These are phyloP conservation scores for Macroventuria anomochaeta DNA, from an alignment of 2,329 filamentous ascomycete genomes.

Conservation along the genomic window DNA sequence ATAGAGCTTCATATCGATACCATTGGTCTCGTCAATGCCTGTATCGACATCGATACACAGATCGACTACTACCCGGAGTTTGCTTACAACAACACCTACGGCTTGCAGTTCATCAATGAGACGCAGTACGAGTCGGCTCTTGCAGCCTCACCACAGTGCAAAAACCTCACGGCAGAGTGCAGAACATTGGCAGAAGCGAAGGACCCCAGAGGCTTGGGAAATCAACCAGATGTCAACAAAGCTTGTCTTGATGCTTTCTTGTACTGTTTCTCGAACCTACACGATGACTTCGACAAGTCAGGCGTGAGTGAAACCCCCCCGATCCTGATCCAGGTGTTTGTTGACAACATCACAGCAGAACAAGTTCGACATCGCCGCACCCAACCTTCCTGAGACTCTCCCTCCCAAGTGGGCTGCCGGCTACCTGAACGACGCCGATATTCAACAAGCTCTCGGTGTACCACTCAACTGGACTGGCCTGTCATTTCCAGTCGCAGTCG, in stretches of 20 bases:
- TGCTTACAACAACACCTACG: conserved; percentile 64
- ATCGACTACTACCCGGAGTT: conserved; percentile 55
- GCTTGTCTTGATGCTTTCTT: conserved; percentile 59
- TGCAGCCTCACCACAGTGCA: neutral
- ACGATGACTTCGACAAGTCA: conserved; percentile 31
- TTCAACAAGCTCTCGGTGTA: conserved; percentile 64
- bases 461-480: conserved; percentile 56
- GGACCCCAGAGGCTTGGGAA: conserved; percentile 48
- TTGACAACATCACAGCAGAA: conserved; percentile 8
- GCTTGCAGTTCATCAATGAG: conserved; percentile 55
- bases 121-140: neutral
- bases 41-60: conserved; percentile 56
- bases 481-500: neutral
- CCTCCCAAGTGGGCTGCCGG: conserved; percentile 25
- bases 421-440: conserved; percentile 55
- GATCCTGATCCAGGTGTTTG: neutral
- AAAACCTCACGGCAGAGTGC: conserved; percentile 29
- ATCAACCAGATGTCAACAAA: conserved; percentile 39
- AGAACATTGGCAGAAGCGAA: neutral
- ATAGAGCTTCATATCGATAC: conserved; percentile 52
- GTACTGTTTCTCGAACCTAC: conserved; percentile 59
- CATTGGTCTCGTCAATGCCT: conserved; percentile 52
- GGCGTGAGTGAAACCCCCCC: conserved; percentile 40
- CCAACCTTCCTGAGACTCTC: neutral
- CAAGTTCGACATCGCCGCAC: conserved; percentile 34